A percentile compares a stretch with the other conserved stretches of the same genome.
Evolutionary conservation across 2,329 filamentous ascomycete species (phyloP).

Genomic region (Sclerotinia glacialis): DNA sequence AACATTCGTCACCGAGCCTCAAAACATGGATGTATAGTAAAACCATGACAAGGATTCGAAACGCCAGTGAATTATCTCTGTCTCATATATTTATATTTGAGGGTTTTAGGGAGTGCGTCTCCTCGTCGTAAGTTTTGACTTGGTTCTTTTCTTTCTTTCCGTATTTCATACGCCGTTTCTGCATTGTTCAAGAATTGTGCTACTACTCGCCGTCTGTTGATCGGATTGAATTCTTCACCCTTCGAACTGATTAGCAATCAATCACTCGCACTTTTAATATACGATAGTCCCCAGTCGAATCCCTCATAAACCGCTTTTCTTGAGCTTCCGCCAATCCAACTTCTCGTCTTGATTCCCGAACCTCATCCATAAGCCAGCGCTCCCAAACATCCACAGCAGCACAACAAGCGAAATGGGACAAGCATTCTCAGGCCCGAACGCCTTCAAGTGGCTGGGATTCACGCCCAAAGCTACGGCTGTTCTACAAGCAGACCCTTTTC

Average conservation of each 20-base stretch:
- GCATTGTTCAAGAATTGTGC: not conserved
- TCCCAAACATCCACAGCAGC: not conserved
- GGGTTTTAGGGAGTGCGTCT: not conserved
- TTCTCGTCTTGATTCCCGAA: not conserved
- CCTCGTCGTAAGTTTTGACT: conserved; percentile 7
- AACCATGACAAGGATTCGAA: conserved; percentile 13
- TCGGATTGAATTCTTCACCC: not conserved
- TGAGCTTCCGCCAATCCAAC: not conserved
- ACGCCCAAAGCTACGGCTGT: conserved; percentile 38
- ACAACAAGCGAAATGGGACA: conserved; percentile 32
- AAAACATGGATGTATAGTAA: not conserved
- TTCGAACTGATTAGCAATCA: not conserved
- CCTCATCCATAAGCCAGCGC: not conserved
- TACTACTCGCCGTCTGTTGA: conserved; percentile 13
- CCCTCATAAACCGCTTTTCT: not conserved
- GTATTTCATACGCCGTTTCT: not conserved
- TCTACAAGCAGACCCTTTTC: conserved; percentile 33
- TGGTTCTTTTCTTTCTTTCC: not conserved
- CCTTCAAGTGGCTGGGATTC: conserved; percentile 40
- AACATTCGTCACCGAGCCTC: conserved; percentile 26
- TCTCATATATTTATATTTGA: conserved; percentile 2
- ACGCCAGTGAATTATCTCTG: conserved; percentile 8
- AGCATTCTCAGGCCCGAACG: conserved; percentile 38
- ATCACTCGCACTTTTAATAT: not conserved
- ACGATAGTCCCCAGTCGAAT: not conserved